Evolutionary conservation across 192 early-diverging fungal genomes (phyloP), one percentile per base, ranked within the genome.

Genomic region (Coemansia guatemalensis): DNA sequence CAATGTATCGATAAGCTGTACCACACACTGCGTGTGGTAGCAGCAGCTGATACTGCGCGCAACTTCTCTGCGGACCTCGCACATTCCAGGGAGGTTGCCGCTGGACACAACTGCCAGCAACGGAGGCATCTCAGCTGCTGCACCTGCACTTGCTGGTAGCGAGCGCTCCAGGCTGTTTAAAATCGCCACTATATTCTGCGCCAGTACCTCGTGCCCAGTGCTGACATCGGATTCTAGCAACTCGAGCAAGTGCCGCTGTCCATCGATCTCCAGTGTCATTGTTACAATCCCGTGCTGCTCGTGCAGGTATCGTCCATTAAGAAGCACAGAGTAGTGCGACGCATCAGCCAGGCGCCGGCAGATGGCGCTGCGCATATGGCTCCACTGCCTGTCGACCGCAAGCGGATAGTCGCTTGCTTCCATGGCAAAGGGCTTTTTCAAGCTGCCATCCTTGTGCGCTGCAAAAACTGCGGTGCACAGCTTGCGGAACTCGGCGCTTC

Each of bases 401-500:
- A 17, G 4, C 9, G 8, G 8, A 8, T 65, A 65, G 17, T 18
- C 21, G 22, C 21, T 52, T 24, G 48, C 17, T 2, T 26, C 52
- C 4, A 48, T 24, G 0, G 41, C 39, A 39, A 58, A 53, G 23
- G 64, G 64, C 47, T 48, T 23, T 17, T n/a, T 32, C 21, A 57
- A 4, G 20, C 18, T 21, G 21, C 64, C 48, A n/a, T 65, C 64
- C 2, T 23, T 48, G 18, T 65, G 64, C 22, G 64, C 64, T 4
- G 24, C 33, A 20, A 51, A 65, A 9, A 50, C 4, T 3, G 64
- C 64, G n/a, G 21, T 17, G 27, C 64, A 65, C 8, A 65, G 29
- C 12, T 48, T 20, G 8, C 6, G 54, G 48, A 65, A 65, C 64
- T 65, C 64, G 32, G 24, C 14, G 48, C 64, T 65, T 5, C 21